Evolutionary conservation across 2,329 filamentous ascomycete genomes (phyloP), one percentile per base, ranked within the genome.

Genomic region (Daldinia sp.): DNA sequence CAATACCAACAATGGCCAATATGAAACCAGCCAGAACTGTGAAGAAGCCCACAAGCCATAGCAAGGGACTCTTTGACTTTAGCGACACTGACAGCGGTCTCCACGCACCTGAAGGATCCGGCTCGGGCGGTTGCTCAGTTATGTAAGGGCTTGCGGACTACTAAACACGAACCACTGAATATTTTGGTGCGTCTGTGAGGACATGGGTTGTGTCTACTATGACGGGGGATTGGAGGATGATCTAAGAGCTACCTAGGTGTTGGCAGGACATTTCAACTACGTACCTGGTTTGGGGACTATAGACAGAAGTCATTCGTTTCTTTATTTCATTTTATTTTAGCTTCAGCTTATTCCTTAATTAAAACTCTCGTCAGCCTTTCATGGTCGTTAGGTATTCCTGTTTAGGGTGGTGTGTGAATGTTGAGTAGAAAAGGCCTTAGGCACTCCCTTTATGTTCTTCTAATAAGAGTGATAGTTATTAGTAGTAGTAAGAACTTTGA

Each of bases 11-110:
- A 57, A 67, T 57, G 53, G 43, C 50, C 30, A 61, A 56, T 47
- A 61, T 58, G 39, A 67, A 61, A 29, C 57, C 51, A 19, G 59
- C 30, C 13, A 37, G 52, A 15, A 19, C 17, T 15, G 25, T 57
- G 6, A 57, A 63, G 51, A 67, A 67, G 64, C 61, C 64, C 15
- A 13, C 54, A 8, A 34, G 5, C 13, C 57, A 51, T 10, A 56
- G 48, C 29, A 67, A 67, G 54, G 64, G 64, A 1, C 64, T 67
- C 8, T 67, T 67, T 45, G 64, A 67, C 54, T 64, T 67, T 29
- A 67, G 64, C 61, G 64, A 67, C 11, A 41, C 58, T 4, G 51
- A 57, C 41, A 39, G 39, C 15, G 64, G 61, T 13, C 61, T 67
- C 21, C 21, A 59, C 43, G 7, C 51, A 13, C 29, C 51, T 11